Base-by-base conservation (phyloP, 495 filamentous ascomycete species). In the Aspergillus sclerotioniger region DNA sequence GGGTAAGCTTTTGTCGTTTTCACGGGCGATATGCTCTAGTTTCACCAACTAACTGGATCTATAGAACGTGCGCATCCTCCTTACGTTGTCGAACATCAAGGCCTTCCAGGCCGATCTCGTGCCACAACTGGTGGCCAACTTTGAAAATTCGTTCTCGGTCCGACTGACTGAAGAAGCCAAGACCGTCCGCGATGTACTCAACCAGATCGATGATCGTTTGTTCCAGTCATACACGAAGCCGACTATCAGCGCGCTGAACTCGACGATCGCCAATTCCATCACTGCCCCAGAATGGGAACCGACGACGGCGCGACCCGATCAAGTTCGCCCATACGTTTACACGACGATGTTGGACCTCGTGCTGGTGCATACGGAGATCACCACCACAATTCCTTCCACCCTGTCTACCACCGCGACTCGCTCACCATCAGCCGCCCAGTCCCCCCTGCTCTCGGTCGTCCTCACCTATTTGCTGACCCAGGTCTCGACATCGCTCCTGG, bases 141-240 rank as follows among this genome's bases (percentile, higher is more conserved):
- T 97, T 67, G 94, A 98, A 70, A 88, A 86, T 20, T 80, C 85
- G 53, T 98, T 98, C 73, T 90, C 89, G 1, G 87, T 95, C 58
- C 92, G 91, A 58, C 82, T 98, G 51, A 92, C 92, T 4, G 91
- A 96, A 58, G 95, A 98, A 70, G 82, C 83, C 39, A 92, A 92
- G 56, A 92, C 89, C 0, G 90, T 98, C 61, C 86, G 88, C 39
- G 90, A 97, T 68, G 91, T 93, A 2, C 86, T 98, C 46, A 79
- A 78, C 50, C 90, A 98, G 65, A 96, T 98, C 61, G 91, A 97
- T 67, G 81, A 84, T 37, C 84, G 88, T 8, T 84, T 98, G 39
- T 98, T 98, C 83, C 81, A 90, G 62, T 89, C 92, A 9, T 98
- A 96, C 76, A 92, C 90, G 25, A 81, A 81, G 7, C 91, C 92